Evolutionary conservation across 1,284 basidiomycete genomes (phyloP), one percentile per base, ranked within the genome.

Genomic region (Marasmius tenuissimus): DNA sequence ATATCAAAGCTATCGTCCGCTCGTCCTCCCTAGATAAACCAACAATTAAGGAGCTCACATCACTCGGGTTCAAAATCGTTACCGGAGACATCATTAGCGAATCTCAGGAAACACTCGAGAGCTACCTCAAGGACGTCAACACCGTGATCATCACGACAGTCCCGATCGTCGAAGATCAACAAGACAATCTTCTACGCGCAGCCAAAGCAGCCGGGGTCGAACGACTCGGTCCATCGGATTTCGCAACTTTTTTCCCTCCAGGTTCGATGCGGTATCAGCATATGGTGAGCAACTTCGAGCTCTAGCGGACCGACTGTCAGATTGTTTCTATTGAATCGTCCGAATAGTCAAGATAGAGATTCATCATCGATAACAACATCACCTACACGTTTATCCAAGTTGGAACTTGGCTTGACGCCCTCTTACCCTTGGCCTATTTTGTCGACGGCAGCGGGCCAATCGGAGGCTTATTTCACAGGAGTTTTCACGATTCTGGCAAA

Each of bases 311-410:
- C 7, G 3, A 20, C n/a, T 50, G 4, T 50, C 20, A 16, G 16
- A 40, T 18, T 14, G 4, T 14, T 14, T 45, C 5, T 45, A 6
- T 4, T 39, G 27, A 7, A n/a, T 40, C 40, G 22, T 4, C 3
- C 27, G 14, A 45, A 65, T 62, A 65, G 64, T 18, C 38, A 3
- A 61, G 58, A 16, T 55, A 51, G 16, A 40, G 61, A 5, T 62
- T 47, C 45, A 48, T 65, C 35, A 58, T 56, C 20, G 45, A 45
- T 1, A 48, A 53, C 48, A 56, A 57, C 4, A 27, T 65, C 8
- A 14, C 51, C 4, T 61, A 64, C 50, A 65, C 64, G n/a, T 59
- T 64, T 45, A 61, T 64, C 22, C 57, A 62, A 27, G 58, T 62
- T 1, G 65, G 65, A 3, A 64, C 47, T 34, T 66, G 61, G 63